Conservation (phyloP, 2,329 filamentous ascomycete species). For the Xylaria sp. region DNA sequence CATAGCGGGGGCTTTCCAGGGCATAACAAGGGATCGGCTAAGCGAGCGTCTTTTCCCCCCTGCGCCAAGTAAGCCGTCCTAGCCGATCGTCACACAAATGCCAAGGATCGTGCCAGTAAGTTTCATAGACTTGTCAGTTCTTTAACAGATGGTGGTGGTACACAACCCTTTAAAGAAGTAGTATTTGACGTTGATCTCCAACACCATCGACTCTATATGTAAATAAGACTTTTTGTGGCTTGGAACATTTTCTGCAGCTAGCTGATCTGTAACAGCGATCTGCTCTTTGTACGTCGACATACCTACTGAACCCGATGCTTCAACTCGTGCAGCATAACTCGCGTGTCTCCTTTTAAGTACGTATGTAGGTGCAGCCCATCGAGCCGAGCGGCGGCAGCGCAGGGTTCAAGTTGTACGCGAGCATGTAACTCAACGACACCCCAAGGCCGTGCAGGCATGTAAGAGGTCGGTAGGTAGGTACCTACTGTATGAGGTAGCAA, state of each 20-base stretch:
- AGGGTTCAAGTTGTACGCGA: not conserved
- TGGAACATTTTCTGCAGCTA: not conserved
- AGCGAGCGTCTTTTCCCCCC: not conserved
- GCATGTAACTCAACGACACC: not conserved
- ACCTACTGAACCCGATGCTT: not conserved
- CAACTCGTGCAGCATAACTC: not conserved
- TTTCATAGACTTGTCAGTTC: not conserved
- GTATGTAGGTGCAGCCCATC: not conserved
- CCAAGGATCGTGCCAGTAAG: not conserved
- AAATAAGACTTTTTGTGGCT: constrained; percentile 10
- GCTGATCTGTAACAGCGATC: constrained; percentile 36
- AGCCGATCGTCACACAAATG: constrained; percentile 10
- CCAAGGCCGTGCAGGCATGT: not conserved
- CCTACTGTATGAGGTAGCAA: not conserved
- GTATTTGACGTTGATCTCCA: constrained; percentile 7
- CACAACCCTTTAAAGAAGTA: constrained; percentile 1
- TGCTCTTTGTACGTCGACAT: not conserved
- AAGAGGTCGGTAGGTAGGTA: not conserved
- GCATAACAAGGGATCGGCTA: not conserved
- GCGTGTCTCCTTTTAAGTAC: not conserved
- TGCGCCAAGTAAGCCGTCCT: constrained; percentile 11
- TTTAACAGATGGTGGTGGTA: not conserved
- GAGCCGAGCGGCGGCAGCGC: not conserved
- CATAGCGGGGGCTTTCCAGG: not conserved
- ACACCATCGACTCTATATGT: not conserved